A percentile compares a stretch with the other conserved stretches of the same genome.
Conservation (phyloP, 495 filamentous ascomycete genomes). For the Aspergillus baeticus region DNA sequence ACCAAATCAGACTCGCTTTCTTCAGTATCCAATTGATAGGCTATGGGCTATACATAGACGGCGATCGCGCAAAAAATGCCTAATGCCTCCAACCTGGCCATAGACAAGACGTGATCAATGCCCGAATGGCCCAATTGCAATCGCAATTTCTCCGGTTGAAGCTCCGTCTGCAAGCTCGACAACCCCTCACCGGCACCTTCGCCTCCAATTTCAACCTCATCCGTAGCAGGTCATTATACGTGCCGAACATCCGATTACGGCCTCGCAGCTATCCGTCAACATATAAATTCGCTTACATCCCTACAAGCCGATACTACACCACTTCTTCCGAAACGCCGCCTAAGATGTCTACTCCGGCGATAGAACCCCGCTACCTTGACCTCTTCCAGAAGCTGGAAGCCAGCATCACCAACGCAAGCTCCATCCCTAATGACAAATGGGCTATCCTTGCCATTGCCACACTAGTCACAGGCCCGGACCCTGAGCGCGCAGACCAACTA, state of each 20-base stretch:
- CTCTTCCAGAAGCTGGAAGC: slow-evolving; percentile 53
- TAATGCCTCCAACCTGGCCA: not conserved
- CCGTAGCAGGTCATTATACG: no score
- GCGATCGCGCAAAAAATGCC: no score
- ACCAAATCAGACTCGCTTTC: not conserved
- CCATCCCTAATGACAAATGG: slow-evolving; percentile 54
- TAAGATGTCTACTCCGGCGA: slow-evolving; percentile 14
- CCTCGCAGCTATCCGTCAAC: not conserved
- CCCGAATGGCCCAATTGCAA: slow-evolving; percentile 1
- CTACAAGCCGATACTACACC: not conserved
- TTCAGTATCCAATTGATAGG: not conserved
- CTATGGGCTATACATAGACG: no score
- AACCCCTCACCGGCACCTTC: not conserved
- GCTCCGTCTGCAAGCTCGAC: not conserved
- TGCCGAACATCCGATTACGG: no score
- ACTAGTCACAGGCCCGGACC: slow-evolving; percentile 43
- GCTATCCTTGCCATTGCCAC: slow-evolving; percentile 52
- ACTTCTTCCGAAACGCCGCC: slow-evolving; percentile 16
- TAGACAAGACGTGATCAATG: not conserved
- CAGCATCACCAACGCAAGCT: slow-evolving; percentile 47
- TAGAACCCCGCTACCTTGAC: slow-evolving; percentile 30
- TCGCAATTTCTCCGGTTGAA: not conserved
- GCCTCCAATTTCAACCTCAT: not conserved
- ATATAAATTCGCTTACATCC: not conserved
- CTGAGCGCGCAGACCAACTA: slow-evolving; percentile 45